phyloP scores from a whole-genome alignment of 2,329 filamentous ascomycete species.

The Ciborinia camelliae region DNA sequence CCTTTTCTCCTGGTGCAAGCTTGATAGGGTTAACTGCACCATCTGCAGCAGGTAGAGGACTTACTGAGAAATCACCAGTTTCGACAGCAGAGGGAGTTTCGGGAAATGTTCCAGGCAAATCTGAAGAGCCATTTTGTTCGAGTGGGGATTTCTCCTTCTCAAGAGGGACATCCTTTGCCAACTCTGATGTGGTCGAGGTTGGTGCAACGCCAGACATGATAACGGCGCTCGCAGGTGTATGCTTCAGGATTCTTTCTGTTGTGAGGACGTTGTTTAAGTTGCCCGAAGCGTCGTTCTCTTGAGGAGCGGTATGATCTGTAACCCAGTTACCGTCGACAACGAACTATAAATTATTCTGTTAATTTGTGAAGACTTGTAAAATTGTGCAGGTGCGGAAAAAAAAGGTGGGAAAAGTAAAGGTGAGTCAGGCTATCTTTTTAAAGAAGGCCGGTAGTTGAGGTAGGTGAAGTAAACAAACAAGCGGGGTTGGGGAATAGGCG shows the following conservation, averaged over 20 bases:
- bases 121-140: conserved; percentile 41
- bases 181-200: conserved; percentile 65
- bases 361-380: conserved; percentile 2
- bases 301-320: conserved; percentile 73
- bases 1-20: conserved; percentile 74
- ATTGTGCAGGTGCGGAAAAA: background rate
- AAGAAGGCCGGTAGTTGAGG: conserved; percentile 13
- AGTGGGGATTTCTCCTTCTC: conserved; percentile 42
- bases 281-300: conserved; percentile 76
- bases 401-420: conserved; percentile 1
- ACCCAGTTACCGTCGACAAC: conserved; percentile 92
- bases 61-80: conserved; percentile 48
- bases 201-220: conserved; percentile 67
- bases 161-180: conserved; percentile 65
- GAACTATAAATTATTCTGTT: conserved; percentile 57
- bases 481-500: conserved; percentile 17
- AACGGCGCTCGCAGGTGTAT: conserved; percentile 45
- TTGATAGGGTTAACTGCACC: conserved; percentile 75
- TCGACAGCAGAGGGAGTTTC: conserved; percentile 59
- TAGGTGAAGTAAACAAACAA: conserved; percentile 17
- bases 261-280: conserved; percentile 93
- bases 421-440: conserved; percentile 8
- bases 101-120: conserved; percentile 66
- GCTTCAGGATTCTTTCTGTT: conserved; percentile 62
- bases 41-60: conserved; percentile 60